A percentile compares a stretch with the other conserved stretches of the same genome.
Evolutionary conservation across 305 asterid genomes (phyloP).

Genomic region (Solanum hybrid): DNA sequence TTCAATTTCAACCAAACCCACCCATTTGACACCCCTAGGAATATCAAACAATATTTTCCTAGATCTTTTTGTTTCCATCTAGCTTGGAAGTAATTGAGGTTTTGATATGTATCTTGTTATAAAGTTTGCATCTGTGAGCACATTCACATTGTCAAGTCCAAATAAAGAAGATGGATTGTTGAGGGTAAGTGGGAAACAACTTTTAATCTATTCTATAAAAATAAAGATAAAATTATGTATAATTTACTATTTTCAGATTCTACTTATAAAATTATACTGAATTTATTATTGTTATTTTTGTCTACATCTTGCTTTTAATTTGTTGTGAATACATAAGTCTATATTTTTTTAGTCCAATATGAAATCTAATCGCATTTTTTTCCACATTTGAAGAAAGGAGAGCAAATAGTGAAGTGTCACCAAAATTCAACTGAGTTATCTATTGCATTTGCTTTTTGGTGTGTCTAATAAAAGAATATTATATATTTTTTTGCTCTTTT

Average conservation of each 20-base stretch:
- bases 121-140: rapidly evolving
- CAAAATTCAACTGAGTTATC: neutral
- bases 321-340: neutral
- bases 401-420: neutral
- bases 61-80: neutral
- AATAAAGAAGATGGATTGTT: neutral
- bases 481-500: neutral
- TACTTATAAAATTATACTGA: neutral
- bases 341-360: neutral
- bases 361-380: neutral
- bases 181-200: rapidly evolving
- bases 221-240: neutral
- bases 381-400: neutral
- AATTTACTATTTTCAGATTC: neutral
- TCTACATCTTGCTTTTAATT: neutral
- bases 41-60: neutral
- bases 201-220: neutral
- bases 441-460: neutral
- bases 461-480: neutral
- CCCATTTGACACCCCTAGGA: too few species aligned
- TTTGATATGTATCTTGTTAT: neutral
- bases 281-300: neutral
- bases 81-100: neutral
- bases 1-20: too few species aligned
- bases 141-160: neutral